Percentiles rank a stretch among this genome's conserved stretches.
phyloP scores from a whole-genome alignment of 2,329 filamentous ascomycete species.

The Phoma sp. region DNA sequence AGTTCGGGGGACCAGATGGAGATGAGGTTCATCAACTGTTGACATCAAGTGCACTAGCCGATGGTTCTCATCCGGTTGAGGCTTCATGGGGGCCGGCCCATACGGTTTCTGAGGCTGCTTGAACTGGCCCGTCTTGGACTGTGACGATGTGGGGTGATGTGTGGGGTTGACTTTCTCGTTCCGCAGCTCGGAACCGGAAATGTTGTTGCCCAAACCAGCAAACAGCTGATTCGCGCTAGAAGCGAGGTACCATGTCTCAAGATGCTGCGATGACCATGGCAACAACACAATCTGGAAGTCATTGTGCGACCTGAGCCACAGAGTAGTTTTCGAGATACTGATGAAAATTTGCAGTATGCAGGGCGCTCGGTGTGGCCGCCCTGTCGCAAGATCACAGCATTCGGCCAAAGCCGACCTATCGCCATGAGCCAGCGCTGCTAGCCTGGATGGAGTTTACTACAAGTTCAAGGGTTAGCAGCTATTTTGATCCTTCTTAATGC shows the following conservation, averaged over 20 bases:
- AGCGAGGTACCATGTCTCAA: constrained; percentile 1
- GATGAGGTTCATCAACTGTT: neutral
- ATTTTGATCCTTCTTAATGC: neutral
- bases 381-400: neutral
- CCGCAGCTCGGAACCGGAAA: constrained; percentile 4
- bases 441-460: constrained; percentile 23
- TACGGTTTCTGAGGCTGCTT: constrained; percentile 10
- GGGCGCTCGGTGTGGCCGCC: neutral
- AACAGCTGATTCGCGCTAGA: constrained; percentile 3
- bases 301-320: neutral
- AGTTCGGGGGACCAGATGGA: neutral
- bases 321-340: neutral
- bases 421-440: constrained; percentile 11
- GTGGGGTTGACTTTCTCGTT: constrained; percentile 10
- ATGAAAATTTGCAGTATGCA: constrained; percentile 1
- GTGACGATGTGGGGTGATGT: constrained; percentile 15
- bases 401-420: constrained; percentile 1
- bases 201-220: neutral
- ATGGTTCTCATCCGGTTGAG: constrained; percentile 16
- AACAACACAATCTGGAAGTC: constrained; percentile 1
- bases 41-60: constrained; percentile 21
- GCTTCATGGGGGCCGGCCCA: constrained; percentile 4
- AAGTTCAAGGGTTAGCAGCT: constrained; percentile 4
- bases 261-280: constrained; percentile 1
- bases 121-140: neutral